Evolutionary conservation across 2,329 filamentous ascomycete species (phyloP).

Genomic region (Saccharata proteae): DNA sequence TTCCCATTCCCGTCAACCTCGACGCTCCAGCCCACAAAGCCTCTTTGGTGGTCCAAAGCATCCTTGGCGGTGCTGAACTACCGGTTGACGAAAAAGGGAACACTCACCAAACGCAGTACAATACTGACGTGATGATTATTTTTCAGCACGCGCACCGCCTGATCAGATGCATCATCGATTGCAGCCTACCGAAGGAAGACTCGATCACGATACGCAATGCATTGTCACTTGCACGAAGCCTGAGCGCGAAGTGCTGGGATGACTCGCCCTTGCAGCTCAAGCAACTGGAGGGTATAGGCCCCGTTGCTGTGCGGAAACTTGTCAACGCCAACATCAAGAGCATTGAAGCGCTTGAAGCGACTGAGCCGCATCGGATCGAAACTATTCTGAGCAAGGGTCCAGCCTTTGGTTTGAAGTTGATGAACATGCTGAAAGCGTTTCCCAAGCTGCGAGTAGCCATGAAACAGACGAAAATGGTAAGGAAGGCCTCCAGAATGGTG

Average conservation of each 20-base stretch:
- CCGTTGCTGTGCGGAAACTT: constrained; percentile 63
- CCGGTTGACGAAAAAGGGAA: constrained; percentile 39
- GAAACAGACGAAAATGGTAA: constrained; percentile 34
- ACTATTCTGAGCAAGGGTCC: constrained; percentile 65
- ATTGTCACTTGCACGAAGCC: constrained; percentile 64
- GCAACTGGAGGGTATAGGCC: constrained; percentile 69
- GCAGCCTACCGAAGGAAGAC: constrained; percentile 51
- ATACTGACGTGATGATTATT: constrained; percentile 49
- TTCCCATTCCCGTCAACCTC: constrained; percentile 57
- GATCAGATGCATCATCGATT: constrained; percentile 65
- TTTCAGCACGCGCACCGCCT: constrained; percentile 59
- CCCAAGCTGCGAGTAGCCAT: constrained; percentile 51
- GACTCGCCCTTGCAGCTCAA: constrained; percentile 67
- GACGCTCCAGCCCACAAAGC: constrained; percentile 59
- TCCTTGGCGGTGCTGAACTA: constrained; percentile 54
- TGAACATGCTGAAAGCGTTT: constrained; percentile 55
- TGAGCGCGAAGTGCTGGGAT: constrained; percentile 72
- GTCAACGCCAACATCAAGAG: constrained; percentile 56
- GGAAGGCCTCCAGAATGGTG: background rate
- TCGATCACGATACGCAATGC: constrained; percentile 55
- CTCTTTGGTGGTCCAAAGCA: constrained; percentile 63
- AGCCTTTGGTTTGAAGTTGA: constrained; percentile 63
- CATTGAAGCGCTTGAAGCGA: constrained; percentile 55
- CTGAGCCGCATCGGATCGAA: constrained; percentile 64
- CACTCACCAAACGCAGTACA: constrained; percentile 44